Conservation (phyloP, 2,329 filamentous ascomycete species). For the Fusarium nurragi region DNA sequence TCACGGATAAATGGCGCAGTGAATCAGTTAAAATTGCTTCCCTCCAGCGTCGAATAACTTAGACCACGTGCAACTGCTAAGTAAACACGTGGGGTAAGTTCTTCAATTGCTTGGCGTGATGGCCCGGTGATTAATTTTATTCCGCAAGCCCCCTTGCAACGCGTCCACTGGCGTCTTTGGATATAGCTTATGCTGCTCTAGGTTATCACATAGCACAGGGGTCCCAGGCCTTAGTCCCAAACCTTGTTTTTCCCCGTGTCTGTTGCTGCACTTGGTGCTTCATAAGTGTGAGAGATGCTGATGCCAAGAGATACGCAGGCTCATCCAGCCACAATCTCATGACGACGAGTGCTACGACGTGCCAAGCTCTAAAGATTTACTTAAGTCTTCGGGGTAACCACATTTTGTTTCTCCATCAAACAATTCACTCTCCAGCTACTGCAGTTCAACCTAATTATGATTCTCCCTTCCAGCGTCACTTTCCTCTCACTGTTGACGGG, state of each 20-base stretch:
- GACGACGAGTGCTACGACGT: slow-evolving; percentile 1
- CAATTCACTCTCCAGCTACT: neutral
- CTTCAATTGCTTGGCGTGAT: neutral
- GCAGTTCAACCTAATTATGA: slow-evolving; percentile 2
- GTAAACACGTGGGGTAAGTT: slow-evolving; percentile 7
- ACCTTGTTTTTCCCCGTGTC: slow-evolving; percentile 4
- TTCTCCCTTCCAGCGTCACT: neutral
- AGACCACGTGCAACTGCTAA: neutral
- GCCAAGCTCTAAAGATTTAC: slow-evolving; percentile 5
- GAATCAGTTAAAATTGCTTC: neutral
- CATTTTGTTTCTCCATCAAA: neutral
- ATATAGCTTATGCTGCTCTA: neutral
- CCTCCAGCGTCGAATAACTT: slow-evolving; percentile 4
- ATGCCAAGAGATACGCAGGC: slow-evolving; percentile 17
- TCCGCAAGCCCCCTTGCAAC: slow-evolving; percentile 17
- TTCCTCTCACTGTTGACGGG: slow-evolving; percentile 9
- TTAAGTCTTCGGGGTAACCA: slow-evolving; percentile 6
- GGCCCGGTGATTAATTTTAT: slow-evolving; percentile 6
- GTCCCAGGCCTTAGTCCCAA: too few species aligned
- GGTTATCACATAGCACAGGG: neutral
- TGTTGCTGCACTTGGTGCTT: slow-evolving; percentile 21
- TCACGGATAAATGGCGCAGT: neutral
- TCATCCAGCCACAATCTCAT: slow-evolving; percentile 21
- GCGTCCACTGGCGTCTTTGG: slow-evolving; percentile 1
- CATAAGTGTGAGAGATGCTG: slow-evolving; percentile 20